Base-by-base conservation (phyloP, 805 yeast genomes). In the Kodamaea hsintzibuensis region DNA sequence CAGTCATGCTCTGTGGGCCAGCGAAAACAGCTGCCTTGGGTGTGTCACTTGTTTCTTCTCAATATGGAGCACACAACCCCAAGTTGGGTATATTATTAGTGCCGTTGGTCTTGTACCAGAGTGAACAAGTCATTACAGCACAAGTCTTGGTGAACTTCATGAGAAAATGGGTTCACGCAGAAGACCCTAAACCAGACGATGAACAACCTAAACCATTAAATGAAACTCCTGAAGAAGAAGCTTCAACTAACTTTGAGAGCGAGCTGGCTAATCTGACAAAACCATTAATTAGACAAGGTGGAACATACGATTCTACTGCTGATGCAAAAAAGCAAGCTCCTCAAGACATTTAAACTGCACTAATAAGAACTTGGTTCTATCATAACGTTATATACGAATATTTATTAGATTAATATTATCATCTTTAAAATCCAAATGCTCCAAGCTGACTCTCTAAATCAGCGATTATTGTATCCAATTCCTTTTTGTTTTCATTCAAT, bases 1-100 rank as follows among this genome's bases (percentile, higher is more conserved):
- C 92, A 10, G 80, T 91, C 49, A 81, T 91, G 87, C 78, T 90
- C 55, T 89, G 96, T 69, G 96, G 96, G 9, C 93, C 96, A 4
- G 96, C 97, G 1, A 91, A 91, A 68, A 91, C 97, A 0, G 97
- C 96, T 0, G 97, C 97, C 0, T 74, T 91, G 50, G 97, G 97
- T 38, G 96, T 91, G 3, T 88, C 96, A 1, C 74, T 91, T 49
- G 78, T 88, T n/a, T 78, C 91, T 1, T 82, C 93, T 0, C 93
- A 88, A 66, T 91, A 89, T 66, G 96, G 96, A 13, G 69, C 81
- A 4, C 63, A 78, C 45, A 82, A 81, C 60, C 74, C 79, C 8
- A 75, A 83, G 59, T 71, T 90, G 57, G 97, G 96, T 14, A 80
- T 81, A 50, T 70, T 91, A 42, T 72, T 91, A 42, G 91, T 89